phyloP scores from a whole-genome alignment of 805 yeast species.

The Candida adriatica region DNA sequence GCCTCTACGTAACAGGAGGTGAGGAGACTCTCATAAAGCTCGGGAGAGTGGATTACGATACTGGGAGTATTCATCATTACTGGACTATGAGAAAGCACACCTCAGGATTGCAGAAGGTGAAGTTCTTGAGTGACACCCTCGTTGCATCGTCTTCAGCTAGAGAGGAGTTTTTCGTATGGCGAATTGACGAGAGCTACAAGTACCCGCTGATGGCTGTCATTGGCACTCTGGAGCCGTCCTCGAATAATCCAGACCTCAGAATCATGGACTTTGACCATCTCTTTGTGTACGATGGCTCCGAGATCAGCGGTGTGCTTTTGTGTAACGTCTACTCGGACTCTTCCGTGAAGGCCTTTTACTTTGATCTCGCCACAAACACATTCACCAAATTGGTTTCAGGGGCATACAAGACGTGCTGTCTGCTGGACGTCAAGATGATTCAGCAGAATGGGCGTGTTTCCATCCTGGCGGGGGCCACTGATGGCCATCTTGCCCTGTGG shows the following conservation, averaged over 20 bases:
- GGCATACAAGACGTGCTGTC: conserved; percentile 67
- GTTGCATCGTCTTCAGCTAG: conserved; percentile 66
- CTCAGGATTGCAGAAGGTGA: conserved; percentile 78
- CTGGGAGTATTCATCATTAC: conserved; percentile 38
- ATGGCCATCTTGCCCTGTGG: conserved; percentile 70
- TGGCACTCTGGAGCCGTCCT: conserved; percentile 48
- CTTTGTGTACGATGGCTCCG: conserved; percentile 27
- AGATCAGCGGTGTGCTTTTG: conserved; percentile 40
- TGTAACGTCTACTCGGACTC: conserved; percentile 85
- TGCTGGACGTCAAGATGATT: conserved; percentile 54
- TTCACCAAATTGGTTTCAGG: conserved; percentile 43
- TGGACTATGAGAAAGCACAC: conserved; percentile 77
- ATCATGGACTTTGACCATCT: conserved; percentile 76
- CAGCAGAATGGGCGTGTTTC: conserved; percentile 23
- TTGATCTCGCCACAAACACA: conserved; percentile 27
- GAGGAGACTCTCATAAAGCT: conserved; percentile 81
- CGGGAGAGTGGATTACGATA: conserved; percentile 27
- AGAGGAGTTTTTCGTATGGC: conserved; percentile 87
- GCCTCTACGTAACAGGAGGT: conserved; percentile 65
- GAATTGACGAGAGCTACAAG: conserved; percentile 32
- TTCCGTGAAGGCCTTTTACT: conserved; percentile 57
- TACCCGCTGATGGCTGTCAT: conserved; percentile 41
- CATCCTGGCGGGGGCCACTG: conserved; percentile 66
- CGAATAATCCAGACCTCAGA: conserved; percentile 71
- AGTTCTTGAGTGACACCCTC: conserved; percentile 45